These are phyloP conservation scores for Leishmania amazonensis DNA, from an alignment of 208 protist genomes.

Conservation along the genomic window DNA sequence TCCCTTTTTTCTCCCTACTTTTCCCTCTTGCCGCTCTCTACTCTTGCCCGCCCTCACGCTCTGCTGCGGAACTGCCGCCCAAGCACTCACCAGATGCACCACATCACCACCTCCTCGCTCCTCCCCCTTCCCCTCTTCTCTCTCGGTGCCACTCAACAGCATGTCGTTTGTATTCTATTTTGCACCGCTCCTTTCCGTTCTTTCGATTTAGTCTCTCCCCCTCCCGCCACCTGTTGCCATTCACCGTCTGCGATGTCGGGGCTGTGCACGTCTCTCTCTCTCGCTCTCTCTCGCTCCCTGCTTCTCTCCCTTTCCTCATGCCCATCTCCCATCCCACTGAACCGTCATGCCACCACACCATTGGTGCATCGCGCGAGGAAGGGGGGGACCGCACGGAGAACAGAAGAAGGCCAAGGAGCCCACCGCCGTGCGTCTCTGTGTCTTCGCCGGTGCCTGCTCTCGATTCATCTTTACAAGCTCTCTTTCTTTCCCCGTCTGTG, in stretches of 20 bases:
- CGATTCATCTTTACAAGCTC: background rate
- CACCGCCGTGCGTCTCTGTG: background rate
- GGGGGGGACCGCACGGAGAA: background rate
- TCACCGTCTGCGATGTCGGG: background rate
- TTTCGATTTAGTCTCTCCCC: background rate
- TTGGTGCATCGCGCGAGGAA: background rate
- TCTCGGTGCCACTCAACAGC: background rate
- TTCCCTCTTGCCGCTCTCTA: background rate
- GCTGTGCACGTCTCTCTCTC: background rate
- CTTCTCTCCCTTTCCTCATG: background rate
- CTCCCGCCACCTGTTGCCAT: background rate
- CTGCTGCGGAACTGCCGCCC: background rate
- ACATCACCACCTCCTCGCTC: background rate
- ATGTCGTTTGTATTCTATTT: background rate
- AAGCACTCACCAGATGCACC: background rate
- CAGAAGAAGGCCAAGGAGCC: background rate
- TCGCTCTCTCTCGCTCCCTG: slow-evolving; percentile 1
- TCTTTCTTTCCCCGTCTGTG: background rate
- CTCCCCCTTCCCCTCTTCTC: background rate
- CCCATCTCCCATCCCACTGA: background rate
- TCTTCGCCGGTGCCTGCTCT: background rate
- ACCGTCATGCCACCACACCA: background rate
- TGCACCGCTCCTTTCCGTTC: background rate
- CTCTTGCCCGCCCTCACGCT: background rate
- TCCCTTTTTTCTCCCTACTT: background rate